Evolutionary conservation across 2,329 filamentous ascomycete genomes (phyloP), one percentile per base, ranked within the genome.

Genomic region (Stagonosporopsis vannaccii): DNA sequence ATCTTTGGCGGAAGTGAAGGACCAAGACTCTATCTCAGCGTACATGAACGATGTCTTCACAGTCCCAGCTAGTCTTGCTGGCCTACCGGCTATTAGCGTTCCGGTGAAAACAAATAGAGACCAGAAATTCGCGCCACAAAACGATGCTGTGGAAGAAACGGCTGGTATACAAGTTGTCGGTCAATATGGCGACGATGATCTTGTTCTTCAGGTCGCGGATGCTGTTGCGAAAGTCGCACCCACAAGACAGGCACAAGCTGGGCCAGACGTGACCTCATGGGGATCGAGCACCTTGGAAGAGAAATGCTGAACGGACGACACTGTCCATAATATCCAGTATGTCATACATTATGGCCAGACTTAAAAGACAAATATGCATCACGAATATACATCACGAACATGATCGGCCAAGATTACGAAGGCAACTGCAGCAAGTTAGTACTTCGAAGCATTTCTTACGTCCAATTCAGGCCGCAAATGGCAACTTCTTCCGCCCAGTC

Each of bases 31-130:
- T 0, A 78, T 96, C n/a, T 87, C 94, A 66, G 85, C 85, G 1
- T 98, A 97, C 71, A 90, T 90, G 81, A 97, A 95, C 69, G 95
- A 99, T 77, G 89, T 98, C 1, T 94, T 98, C 68, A 98, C 95
- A 0, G 94, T 99, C 1, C 95, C 95, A 1, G 92, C 94, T 2
- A 97, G 92, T 77, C 80, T 99, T 62, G 95, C 94, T 0, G 95
- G 95, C 0, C 79, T 99, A 51, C 95, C 95, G 3, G 91, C 93
- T 11, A 85, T 97, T 46, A 97, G 90, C 64, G 82, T 99, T 11
- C 94, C 95, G 0, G 81, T 89, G 60, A 74, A 77, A 17, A 69
- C 81, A 56, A 72, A 59, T 19, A 57, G 66, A 1, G 60, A 65
- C 7, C 39, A 37, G 13, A 63, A 63, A 6, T 70, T 74, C 2